Evolutionary conservation across 768 basidiomycete species (phyloP).

Genomic region (Leccinum truebloodii): DNA sequence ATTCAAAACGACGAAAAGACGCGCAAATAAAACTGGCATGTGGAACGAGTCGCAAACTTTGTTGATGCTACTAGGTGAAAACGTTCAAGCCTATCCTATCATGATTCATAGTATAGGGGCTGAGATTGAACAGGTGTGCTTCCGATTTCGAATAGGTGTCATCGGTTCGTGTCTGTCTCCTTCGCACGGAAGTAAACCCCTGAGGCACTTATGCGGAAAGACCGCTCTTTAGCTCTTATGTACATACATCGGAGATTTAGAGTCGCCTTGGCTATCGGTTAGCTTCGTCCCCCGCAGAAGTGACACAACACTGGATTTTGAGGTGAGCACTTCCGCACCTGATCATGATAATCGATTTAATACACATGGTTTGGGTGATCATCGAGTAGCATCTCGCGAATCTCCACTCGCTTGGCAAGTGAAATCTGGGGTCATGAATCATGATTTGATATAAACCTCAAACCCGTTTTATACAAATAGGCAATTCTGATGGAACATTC

Average conservation of each 20-base stretch:
- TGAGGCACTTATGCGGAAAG: background rate
- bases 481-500: background rate
- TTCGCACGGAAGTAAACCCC: background rate
- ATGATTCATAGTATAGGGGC: too few species aligned
- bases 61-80: background rate
- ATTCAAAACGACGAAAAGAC: background rate
- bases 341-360: background rate
- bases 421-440: background rate
- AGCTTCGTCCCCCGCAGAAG: background rate
- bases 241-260: background rate
- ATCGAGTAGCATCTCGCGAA: background rate
- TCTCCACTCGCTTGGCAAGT: background rate
- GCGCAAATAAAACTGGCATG: too few species aligned
- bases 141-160: background rate
- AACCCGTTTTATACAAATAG: background rate
- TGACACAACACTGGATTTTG: background rate
- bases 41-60: too few species aligned
- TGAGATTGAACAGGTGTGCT: background rate
- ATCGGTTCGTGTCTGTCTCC: background rate
- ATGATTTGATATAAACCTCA: background rate
- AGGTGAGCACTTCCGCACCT: background rate
- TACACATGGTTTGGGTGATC: background rate
- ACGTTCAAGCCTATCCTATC: background rate
- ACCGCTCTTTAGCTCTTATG: background rate
- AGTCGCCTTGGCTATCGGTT: background rate